Conservation (phyloP, 2,329 filamentous ascomycete genomes). For the Byssothecium circinans region DNA sequence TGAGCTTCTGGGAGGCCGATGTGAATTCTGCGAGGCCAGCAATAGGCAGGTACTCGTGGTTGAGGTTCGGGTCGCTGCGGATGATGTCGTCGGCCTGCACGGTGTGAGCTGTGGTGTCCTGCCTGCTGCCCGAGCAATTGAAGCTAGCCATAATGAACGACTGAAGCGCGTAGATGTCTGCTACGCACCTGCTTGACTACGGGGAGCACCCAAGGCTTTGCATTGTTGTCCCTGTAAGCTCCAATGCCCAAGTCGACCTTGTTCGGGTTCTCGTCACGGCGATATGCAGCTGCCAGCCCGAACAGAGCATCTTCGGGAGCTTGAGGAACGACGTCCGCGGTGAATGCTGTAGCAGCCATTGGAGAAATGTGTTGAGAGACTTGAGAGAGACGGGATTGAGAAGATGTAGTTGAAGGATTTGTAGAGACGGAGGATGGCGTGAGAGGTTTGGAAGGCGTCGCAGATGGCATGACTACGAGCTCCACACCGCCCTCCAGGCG, state of each 20-base stretch:
- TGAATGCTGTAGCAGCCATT: slow-evolving; percentile 67
- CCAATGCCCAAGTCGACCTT: slow-evolving; percentile 97
- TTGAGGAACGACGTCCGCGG: slow-evolving; percentile 75
- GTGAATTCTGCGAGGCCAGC: slow-evolving; percentile 85
- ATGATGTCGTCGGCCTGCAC: slow-evolving; percentile 85
- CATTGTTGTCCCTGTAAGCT: slow-evolving; percentile 91
- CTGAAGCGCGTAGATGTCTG: too few relatives aligned
- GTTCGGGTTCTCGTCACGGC: slow-evolving; percentile 70
- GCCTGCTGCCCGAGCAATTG: not conserved
- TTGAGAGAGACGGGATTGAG: slow-evolving; percentile 52
- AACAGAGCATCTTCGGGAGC: slow-evolving; percentile 96
- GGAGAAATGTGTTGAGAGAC: slow-evolving; percentile 73
- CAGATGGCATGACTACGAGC: slow-evolving; percentile 1
- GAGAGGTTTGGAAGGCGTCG: slow-evolving; percentile 11
- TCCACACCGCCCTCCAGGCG: slow-evolving; percentile 15
- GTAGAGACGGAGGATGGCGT: slow-evolving; percentile 5
- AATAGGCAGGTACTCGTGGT: slow-evolving; percentile 98
- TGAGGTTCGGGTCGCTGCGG: slow-evolving; percentile 82
- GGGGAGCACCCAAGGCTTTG: slow-evolving; percentile 95
- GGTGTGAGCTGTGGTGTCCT: slow-evolving; percentile 18
- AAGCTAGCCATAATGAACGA: too few relatives aligned
- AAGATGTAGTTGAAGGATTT: slow-evolving; percentile 19
- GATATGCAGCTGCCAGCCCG: slow-evolving; percentile 85
- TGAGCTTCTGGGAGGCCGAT: slow-evolving; percentile 84
- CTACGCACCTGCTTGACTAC: slow-evolving; percentile 87